Percentiles rank a stretch among this genome's conserved stretches.
Conservation (phyloP, 176 grass and related monocot species). For the Avena insularis region DNA sequence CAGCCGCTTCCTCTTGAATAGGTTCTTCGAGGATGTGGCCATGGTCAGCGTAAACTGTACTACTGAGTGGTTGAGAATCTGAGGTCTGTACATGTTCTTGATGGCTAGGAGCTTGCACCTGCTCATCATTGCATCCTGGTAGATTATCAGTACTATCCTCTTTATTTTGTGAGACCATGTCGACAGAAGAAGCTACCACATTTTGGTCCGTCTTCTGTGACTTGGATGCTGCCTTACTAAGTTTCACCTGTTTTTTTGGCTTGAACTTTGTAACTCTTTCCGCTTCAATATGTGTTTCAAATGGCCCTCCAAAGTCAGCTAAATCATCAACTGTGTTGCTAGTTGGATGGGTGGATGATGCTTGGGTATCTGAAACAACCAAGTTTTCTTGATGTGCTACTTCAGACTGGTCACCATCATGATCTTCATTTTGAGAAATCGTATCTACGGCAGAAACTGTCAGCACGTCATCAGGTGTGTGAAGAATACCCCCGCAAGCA, state of each 20-base stretch:
- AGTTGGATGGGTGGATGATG: constrained; percentile 9
- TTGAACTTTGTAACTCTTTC: constrained; percentile 45
- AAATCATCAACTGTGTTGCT: constrained; percentile 43
- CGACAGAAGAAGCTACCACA: neutral
- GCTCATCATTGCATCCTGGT: constrained; percentile 6
- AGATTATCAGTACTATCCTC: constrained; percentile 25
- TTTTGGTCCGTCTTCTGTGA: constrained; percentile 40
- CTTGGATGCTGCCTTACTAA: constrained; percentile 25
- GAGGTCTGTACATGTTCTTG: constrained; percentile 20
- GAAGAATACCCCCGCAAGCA: constrained; percentile 11
- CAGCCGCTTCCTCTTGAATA: constrained; percentile 36
- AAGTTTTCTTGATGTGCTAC: constrained; percentile 35
- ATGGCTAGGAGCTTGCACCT: constrained; percentile 5
- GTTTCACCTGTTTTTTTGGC: constrained; percentile 30
- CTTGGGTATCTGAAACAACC: constrained; percentile 41
- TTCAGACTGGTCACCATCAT: neutral
- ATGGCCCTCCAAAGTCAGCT: constrained; percentile 38
- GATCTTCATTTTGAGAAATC: constrained; percentile 35
- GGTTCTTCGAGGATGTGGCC: constrained; percentile 8
- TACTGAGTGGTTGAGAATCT: constrained; percentile 39
- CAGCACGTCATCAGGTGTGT: constrained; percentile 4
- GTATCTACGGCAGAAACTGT: constrained; percentile 34
- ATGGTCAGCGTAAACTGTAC: neutral
- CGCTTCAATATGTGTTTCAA: constrained; percentile 33
- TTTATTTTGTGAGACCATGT: constrained; percentile 1